Evolutionary conservation across 306 rosid species (phyloP).

Genomic region (Malus orientalis): DNA sequence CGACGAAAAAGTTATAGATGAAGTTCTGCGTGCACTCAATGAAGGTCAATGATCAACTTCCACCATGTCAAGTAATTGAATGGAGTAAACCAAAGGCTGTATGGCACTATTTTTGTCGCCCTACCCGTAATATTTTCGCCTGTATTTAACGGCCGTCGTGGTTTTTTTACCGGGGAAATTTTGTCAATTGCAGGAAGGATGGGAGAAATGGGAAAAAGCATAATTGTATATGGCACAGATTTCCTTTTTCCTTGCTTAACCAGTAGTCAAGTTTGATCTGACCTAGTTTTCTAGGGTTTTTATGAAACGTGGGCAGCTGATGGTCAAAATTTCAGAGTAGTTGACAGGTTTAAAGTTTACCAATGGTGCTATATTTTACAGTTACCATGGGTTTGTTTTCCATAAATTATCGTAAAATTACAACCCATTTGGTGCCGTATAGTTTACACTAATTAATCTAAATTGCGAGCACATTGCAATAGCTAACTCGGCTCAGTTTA

Average conservation of each 20-base stretch:
- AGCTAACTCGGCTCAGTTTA: too few relatives aligned
- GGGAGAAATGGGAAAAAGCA: background rate
- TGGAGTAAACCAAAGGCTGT: background rate
- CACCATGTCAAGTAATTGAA: background rate
- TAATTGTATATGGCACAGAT: background rate
- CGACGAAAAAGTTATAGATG: background rate
- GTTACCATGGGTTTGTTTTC: background rate
- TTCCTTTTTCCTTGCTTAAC: background rate
- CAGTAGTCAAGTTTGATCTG: background rate
- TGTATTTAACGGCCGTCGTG: background rate
- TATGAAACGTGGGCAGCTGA: background rate
- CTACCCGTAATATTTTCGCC: background rate
- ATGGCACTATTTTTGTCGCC: background rate
- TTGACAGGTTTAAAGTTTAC: background rate
- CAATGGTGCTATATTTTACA: background rate
- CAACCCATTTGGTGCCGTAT: background rate
- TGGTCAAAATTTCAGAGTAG: background rate
- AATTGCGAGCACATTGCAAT: too few relatives aligned
- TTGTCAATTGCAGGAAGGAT: background rate
- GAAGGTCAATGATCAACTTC: constrained; percentile 1
- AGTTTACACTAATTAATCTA: too few relatives aligned
- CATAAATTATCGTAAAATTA: background rate
- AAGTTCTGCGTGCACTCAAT: background rate
- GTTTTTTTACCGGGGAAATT: constrained; percentile 1
- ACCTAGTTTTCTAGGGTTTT: background rate